Conservation (phyloP, 805 yeast species). For the Helenozyma baotianmanensis region DNA sequence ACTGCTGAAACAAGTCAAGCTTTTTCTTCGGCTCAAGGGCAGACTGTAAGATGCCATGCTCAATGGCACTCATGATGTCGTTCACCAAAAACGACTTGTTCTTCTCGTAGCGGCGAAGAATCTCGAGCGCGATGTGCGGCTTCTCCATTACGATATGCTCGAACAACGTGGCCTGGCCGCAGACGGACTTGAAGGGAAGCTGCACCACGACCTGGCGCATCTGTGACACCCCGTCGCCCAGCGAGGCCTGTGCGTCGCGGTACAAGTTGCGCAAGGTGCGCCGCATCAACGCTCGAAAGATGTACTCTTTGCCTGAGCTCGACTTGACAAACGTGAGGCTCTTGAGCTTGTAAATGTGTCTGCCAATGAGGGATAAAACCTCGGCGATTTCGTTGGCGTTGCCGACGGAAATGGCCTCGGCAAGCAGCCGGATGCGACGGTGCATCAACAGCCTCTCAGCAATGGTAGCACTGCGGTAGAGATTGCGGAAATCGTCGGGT, state of each 20-base stretch:
- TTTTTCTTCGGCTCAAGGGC: constrained; percentile 14
- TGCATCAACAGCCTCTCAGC: constrained; percentile 21
- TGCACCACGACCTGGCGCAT: constrained; percentile 18
- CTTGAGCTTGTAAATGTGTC: constrained; percentile 1
- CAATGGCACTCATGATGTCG: constrained; percentile 17
- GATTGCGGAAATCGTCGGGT: constrained; percentile 12
- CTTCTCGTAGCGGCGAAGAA: constrained; percentile 20
- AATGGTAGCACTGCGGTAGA: constrained; percentile 11
- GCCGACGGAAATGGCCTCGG: constrained; percentile 25
- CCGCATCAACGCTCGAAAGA: too few species aligned
- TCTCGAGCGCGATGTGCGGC: constrained; percentile 22
- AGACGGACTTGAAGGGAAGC: constrained; percentile 12
- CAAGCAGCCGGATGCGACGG: constrained; percentile 23
- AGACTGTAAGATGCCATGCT: constrained; percentile 26
- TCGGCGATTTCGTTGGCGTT: constrained; percentile 14
- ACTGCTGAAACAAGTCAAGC: constrained; percentile 16
- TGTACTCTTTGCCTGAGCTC: constrained; percentile 14
- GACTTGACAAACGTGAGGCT: constrained; percentile 8
- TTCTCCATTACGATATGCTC: constrained; percentile 23
- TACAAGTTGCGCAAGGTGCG: too few species aligned
- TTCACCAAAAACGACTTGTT: constrained; percentile 17
- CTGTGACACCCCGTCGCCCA: constrained; percentile 13
- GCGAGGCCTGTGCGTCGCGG: constrained; percentile 1
- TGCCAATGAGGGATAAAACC: constrained; percentile 14
- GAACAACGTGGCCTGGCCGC: constrained; percentile 17